Evolutionary conservation across 2,329 filamentous ascomycete species (phyloP).

Genomic region (Talaromyces sp.): DNA sequence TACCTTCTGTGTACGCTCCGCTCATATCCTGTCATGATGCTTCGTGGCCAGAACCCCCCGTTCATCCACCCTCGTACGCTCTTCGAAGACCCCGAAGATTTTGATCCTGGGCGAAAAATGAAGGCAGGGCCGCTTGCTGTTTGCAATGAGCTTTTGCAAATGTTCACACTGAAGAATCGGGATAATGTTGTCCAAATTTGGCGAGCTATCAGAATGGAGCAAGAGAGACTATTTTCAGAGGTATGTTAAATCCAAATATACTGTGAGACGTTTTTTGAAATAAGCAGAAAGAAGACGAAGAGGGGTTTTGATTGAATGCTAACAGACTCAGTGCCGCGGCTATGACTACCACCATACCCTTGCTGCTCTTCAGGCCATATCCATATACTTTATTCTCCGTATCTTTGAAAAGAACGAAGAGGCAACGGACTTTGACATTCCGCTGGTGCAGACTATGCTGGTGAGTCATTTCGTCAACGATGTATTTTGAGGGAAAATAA

Average conservation of each 20-base stretch:
- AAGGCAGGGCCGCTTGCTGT: conserved; percentile 10
- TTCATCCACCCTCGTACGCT: neutral
- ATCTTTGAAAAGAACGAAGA: conserved; percentile 10
- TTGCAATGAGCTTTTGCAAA: conserved; percentile 9
- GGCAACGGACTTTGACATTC: conserved; percentile 14
- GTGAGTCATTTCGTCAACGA: neutral
- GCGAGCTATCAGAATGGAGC: conserved; percentile 10
- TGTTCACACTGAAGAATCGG: conserved; percentile 6
- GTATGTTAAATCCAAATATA: neutral
- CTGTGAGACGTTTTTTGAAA: neutral
- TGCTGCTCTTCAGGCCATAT: conserved; percentile 12
- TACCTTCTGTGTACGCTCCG: conserved; percentile 10
- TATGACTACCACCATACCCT: conserved; percentile 3
- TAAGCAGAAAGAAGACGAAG: too few relatives aligned
- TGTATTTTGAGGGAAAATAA: neutral
- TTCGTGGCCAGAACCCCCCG: conserved; percentile 11
- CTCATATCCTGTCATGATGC: conserved; percentile 12
- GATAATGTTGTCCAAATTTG: conserved; percentile 12
- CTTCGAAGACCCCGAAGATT: neutral
- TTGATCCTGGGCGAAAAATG: neutral
- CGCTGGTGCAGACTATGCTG: conserved; percentile 10
- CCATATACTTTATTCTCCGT: conserved; percentile 13
- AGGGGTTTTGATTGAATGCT: neutral
- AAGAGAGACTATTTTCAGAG: conserved; percentile 6
- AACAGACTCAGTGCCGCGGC: neutral